A percentile compares a stretch with the other conserved stretches of the same genome.
phyloP scores from a whole-genome alignment of 2,329 filamentous ascomycete species.

The Colletotrichum tanaceti region DNA sequence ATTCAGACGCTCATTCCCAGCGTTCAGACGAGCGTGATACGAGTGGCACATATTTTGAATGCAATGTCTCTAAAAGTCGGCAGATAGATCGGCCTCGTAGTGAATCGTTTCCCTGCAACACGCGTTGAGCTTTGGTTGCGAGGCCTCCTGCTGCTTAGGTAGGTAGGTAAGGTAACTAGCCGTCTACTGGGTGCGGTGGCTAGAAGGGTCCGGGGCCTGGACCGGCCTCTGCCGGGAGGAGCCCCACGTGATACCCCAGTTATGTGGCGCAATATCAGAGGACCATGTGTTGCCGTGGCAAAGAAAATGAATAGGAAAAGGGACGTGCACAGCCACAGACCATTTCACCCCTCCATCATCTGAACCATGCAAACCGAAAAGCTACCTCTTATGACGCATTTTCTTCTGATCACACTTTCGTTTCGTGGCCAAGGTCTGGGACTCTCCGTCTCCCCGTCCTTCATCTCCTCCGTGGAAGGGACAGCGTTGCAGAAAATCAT shows the following conservation, averaged over 20 bases:
- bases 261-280: constrained; percentile 26
- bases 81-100: background rate
- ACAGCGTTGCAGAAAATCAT: constrained; percentile 31
- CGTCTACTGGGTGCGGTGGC: background rate
- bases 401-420: constrained; percentile 36
- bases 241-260: constrained; percentile 22
- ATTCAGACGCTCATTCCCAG: background rate
- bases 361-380: constrained; percentile 29
- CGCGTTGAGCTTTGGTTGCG: background rate
- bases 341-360: constrained; percentile 39
- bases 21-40: background rate
- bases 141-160: background rate
- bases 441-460: constrained; percentile 24
- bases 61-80: background rate
- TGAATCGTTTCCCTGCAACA: background rate
- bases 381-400: constrained; percentile 48
- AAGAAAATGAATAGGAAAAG: constrained; percentile 32
- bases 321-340: constrained; percentile 44
- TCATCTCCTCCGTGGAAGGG: constrained; percentile 26
- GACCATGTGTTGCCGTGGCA: constrained; percentile 35
- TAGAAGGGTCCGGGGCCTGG: constrained; percentile 6
- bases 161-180: no score
- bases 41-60: background rate
- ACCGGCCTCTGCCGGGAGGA: constrained; percentile 4
- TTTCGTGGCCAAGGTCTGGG: constrained; percentile 36